Conservation (phyloP, 768 basidiomycete species). For the Pisolithus orientalis region DNA sequence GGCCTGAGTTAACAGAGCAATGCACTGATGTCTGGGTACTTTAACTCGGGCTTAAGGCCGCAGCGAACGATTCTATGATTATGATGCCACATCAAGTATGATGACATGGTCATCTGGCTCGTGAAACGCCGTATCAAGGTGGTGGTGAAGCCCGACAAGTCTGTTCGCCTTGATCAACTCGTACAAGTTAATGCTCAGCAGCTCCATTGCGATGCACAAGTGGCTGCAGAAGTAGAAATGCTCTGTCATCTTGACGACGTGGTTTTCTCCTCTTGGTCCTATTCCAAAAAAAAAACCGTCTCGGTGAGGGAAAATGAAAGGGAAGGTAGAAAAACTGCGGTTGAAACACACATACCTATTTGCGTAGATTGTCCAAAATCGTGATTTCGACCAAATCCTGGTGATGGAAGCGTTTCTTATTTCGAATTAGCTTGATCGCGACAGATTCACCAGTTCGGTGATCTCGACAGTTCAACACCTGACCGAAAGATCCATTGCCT, state of each 20-base stretch:
- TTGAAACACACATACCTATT: constrained; percentile 81
- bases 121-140: constrained; percentile 93
- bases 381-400: constrained; percentile 99
- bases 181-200: constrained; percentile 97
- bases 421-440: constrained; percentile 98
- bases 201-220: constrained; percentile 96
- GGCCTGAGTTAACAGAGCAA: constrained; percentile 1
- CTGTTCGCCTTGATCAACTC: constrained; percentile 99
- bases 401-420: constrained; percentile 98
- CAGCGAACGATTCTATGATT: constrained; percentile 98
- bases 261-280: constrained; percentile 96
- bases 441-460: constrained; percentile 94
- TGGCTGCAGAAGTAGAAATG: constrained; percentile 98
- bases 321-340: background rate
- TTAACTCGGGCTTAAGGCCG: constrained; percentile 95
- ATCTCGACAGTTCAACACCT: constrained; percentile 93
- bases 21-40: constrained; percentile 11
- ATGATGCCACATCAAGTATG: constrained; percentile 91
- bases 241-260: constrained; percentile 97
- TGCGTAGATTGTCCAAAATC: constrained; percentile 90
- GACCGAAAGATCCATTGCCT: constrained; percentile 98
- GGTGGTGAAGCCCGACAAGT: constrained; percentile 97
- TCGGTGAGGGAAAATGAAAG: too few species aligned
- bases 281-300: background rate
- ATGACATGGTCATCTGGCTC: constrained; percentile 87